A percentile compares a stretch with the other conserved stretches of the same genome.
phyloP scores from a whole-genome alignment of 768 basidiomycete species.

The Tephrocybe sp. region DNA sequence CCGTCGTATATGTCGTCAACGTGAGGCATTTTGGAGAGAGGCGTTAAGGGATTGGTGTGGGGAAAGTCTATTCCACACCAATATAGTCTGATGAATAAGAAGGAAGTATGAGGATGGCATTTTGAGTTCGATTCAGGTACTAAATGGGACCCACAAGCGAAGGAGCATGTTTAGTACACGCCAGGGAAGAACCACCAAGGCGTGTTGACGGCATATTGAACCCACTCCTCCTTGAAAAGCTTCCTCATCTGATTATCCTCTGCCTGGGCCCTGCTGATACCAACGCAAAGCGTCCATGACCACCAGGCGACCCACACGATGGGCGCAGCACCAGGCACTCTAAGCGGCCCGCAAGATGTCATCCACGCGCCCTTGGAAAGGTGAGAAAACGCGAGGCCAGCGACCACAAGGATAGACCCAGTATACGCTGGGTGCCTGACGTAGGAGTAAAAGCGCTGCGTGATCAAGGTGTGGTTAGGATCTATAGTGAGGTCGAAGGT shows the following conservation, averaged over 20 bases:
- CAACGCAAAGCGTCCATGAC: conserved; percentile 40
- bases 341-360: conserved; percentile 29
- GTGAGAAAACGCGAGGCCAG: conserved; percentile 37
- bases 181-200: conserved; percentile 48
- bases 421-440: conserved; percentile 50
- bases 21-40: conserved; percentile 4
- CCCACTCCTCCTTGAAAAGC: conserved; percentile 43
- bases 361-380: conserved; percentile 38
- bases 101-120: neutral
- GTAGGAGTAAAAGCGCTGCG: conserved; percentile 38
- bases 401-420: conserved; percentile 41
- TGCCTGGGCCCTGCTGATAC: conserved; percentile 41
- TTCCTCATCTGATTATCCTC: conserved; percentile 46
- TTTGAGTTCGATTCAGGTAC: neutral
- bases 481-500: conserved; percentile 49
- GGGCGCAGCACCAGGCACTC: conserved; percentile 19
- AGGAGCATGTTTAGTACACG: conserved; percentile 20
- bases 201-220: conserved; percentile 37
- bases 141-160: neutral
- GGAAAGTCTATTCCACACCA: neutral
- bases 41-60: neutral
- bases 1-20: conserved; percentile 4
- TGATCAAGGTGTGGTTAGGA: conserved; percentile 40
- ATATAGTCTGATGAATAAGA: neutral
- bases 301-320: conserved; percentile 36